phyloP scores from a whole-genome alignment of 1,139 yeast genomes.

The Saccharomycopsis phalli region DNA sequence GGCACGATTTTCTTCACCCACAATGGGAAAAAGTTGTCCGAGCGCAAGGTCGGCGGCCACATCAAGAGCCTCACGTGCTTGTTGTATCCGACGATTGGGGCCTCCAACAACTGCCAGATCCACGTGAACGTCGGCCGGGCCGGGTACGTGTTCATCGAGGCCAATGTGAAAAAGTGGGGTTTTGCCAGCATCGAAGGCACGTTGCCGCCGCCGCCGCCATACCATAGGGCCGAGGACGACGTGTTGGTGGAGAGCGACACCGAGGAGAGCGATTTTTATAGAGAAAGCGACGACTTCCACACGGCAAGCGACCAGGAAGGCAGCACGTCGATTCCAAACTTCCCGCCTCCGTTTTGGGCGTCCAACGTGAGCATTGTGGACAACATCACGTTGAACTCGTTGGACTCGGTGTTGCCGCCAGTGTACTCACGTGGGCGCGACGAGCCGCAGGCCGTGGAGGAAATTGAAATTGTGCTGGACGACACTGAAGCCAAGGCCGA shows the following conservation, averaged over 20 bases:
- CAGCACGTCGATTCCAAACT: constrained; percentile 12
- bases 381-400: constrained; percentile 18
- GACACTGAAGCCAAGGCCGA: not conserved
- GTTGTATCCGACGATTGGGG: constrained; percentile 74
- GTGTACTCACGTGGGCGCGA: constrained; percentile 6
- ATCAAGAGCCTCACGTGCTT: constrained; percentile 49
- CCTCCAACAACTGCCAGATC: constrained; percentile 47
- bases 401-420: constrained; percentile 17
- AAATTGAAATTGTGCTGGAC: not conserved
- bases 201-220: constrained; percentile 70
- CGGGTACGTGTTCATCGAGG: constrained; percentile 85
- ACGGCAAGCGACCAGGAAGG: constrained; percentile 2
- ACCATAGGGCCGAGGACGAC: constrained; percentile 24
- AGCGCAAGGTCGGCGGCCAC: constrained; percentile 55
- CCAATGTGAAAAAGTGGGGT: constrained; percentile 87
- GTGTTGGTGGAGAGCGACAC: constrained; percentile 12
- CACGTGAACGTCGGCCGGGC: constrained; percentile 74
- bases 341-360: constrained; percentile 21
- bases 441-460: not conserved
- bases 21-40: constrained; percentile 74
- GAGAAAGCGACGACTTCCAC: constrained; percentile 8
- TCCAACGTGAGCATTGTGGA: constrained; percentile 13
- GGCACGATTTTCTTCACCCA: constrained; percentile 78
- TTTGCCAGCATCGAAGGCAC: constrained; percentile 70
- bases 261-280: constrained; percentile 10